Evolutionary conservation across 495 filamentous ascomycete genomes (phyloP).

Genomic region (Aspergillus sclerotioniger): DNA sequence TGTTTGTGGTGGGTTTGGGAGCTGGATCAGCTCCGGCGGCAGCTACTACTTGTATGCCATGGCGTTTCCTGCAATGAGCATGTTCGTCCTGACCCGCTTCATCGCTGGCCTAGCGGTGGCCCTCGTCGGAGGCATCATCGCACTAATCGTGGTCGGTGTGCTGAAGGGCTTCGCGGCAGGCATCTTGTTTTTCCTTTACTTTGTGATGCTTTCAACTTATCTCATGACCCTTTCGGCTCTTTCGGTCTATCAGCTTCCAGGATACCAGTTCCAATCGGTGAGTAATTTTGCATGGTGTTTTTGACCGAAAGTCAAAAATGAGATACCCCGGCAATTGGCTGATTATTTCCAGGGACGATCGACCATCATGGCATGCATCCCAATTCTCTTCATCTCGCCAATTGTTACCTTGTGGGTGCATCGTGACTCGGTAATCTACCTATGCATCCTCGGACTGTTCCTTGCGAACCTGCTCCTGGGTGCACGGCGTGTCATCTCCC

Average conservation of each 20-base stretch:
- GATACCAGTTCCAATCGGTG: slow-evolving; percentile 17
- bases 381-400: slow-evolving; percentile 16
- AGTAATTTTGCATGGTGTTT: neutral
- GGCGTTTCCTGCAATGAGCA: slow-evolving; percentile 20
- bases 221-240: slow-evolving; percentile 15
- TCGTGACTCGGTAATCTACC: slow-evolving; percentile 19
- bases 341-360: slow-evolving; percentile 12
- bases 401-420: slow-evolving; percentile 18
- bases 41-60: slow-evolving; percentile 21
- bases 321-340: no score
- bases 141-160: slow-evolving; percentile 13
- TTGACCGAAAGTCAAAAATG: no score
- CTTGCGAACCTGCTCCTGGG: slow-evolving; percentile 10
- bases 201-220: slow-evolving; percentile 17
- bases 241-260: slow-evolving; percentile 16
- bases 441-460: slow-evolving; percentile 14
- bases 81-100: slow-evolving; percentile 21
- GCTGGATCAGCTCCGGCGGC: slow-evolving; percentile 18
- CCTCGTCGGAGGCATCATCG: slow-evolving; percentile 12
- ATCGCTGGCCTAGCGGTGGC: slow-evolving; percentile 14
- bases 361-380: slow-evolving; percentile 16
- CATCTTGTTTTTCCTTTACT: slow-evolving; percentile 19
- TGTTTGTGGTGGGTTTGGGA: slow-evolving; percentile 19
- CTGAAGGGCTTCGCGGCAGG: slow-evolving; percentile 15
- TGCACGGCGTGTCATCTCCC: slow-evolving; percentile 13